These are phyloP conservation scores for Vararia minispora DNA, from an alignment of 768 basidiomycete genomes.

Conservation along the genomic window DNA sequence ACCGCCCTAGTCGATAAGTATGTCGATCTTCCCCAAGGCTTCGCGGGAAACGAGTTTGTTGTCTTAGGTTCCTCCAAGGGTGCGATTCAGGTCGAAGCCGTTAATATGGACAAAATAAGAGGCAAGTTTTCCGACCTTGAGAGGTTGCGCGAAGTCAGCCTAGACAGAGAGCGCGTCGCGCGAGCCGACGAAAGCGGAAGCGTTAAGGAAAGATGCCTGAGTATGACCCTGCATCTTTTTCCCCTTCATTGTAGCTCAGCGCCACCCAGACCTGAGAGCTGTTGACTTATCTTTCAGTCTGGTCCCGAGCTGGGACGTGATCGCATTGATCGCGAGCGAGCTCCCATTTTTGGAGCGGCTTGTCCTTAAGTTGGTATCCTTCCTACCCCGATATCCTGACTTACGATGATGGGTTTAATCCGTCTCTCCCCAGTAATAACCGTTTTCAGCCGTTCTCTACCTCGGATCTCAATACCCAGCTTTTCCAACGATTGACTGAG, in stretches of 20 bases:
- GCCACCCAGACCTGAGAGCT: constrained; percentile 24
- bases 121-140: constrained; percentile 55
- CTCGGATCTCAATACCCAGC: constrained; percentile 20
- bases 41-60: constrained; percentile 45
- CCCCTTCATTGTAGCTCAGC: constrained; percentile 4
- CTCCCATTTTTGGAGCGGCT: constrained; percentile 55
- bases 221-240: constrained; percentile 37
- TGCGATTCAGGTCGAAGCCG: constrained; percentile 78
- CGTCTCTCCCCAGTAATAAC: constrained; percentile 28
- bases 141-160: constrained; percentile 65
- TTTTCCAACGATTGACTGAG: constrained; percentile 46
- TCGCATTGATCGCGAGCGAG: constrained; percentile 52
- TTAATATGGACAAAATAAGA: constrained; percentile 70
- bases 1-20: constrained; percentile 71
- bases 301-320: constrained; percentile 55
- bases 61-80: constrained; percentile 75
- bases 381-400: constrained; percentile 8
- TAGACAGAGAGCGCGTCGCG: constrained; percentile 60
- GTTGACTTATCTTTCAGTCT: constrained; percentile 76
- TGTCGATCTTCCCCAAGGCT: constrained; percentile 47
- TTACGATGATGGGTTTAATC: too few relatives aligned
- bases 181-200: constrained; percentile 36
- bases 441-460: constrained; percentile 39
- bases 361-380: constrained; percentile 59
- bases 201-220: constrained; percentile 50